These are phyloP conservation scores for Angophora floribunda DNA, from an alignment of 345 rosid genomes.

Conservation along the genomic window DNA sequence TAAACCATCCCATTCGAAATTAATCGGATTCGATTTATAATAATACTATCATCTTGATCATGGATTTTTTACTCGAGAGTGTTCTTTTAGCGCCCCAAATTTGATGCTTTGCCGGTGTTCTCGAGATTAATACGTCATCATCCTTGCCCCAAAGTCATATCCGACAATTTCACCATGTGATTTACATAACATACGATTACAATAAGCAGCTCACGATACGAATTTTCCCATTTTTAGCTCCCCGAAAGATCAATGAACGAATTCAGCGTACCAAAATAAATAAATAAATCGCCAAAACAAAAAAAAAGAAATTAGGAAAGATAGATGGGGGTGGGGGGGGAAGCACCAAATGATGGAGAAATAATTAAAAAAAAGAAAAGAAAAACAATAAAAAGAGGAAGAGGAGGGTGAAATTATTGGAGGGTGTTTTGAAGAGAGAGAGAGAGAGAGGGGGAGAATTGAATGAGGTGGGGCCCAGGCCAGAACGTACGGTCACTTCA, in stretches of 20 bases:
- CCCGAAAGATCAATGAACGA: not conserved
- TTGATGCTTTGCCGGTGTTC: not conserved
- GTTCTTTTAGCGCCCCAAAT: not conserved
- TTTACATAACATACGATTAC: not conserved
- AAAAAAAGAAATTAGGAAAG: not conserved
- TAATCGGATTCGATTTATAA: not conserved
- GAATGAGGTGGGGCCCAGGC: not conserved
- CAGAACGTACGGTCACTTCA: slow-evolving; percentile 14
- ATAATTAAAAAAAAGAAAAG: not conserved
- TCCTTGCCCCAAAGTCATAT: not conserved
- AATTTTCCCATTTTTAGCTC: not conserved
- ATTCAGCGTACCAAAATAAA: not conserved
- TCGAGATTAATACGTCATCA: not conserved
- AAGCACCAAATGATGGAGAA: not conserved
- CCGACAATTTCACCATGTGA: not conserved
- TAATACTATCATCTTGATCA: not conserved
- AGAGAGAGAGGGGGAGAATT: not conserved
- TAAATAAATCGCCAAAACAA: not conserved
- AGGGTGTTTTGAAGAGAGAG: not conserved
- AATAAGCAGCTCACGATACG: too few species aligned
- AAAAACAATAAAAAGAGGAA: not conserved
- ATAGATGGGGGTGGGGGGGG: not conserved
- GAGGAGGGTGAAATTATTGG: not conserved
- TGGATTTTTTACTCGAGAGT: not conserved
- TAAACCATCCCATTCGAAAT: not conserved